These are phyloP conservation scores for Mycena maculata DNA, from an alignment of 768 basidiomycete species.

Conservation along the genomic window DNA sequence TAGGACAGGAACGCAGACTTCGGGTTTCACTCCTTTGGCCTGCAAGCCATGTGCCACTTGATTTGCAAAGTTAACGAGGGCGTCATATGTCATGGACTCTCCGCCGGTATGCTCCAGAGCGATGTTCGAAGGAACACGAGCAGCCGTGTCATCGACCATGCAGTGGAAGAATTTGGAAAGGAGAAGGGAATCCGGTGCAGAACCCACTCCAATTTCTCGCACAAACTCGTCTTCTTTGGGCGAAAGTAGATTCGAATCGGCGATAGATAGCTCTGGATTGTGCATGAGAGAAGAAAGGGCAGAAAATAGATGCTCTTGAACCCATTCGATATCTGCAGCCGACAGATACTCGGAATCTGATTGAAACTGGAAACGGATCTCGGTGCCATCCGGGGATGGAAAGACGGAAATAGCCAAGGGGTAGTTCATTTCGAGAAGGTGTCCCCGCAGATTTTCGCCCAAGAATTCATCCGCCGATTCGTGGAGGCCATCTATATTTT, in stretches of 20 bases:
- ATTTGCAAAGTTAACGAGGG: conserved; percentile 7
- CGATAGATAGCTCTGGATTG: not conserved
- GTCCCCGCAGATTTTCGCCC: not conserved
- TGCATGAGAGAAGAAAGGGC: not conserved
- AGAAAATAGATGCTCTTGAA: conserved; percentile 10
- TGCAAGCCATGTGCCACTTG: conserved; percentile 15
- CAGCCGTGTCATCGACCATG: conserved; percentile 10
- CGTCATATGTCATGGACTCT: conserved; percentile 2
- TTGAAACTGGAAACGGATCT: conserved; percentile 17
- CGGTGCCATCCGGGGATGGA: conserved; percentile 6
- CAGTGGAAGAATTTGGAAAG: not conserved
- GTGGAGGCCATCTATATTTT: conserved; percentile 10
- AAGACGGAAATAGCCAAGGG: conserved; percentile 10
- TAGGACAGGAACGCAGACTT: conserved; percentile 1
- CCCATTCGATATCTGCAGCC: conserved; percentile 1
- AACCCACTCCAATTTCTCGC: not conserved
- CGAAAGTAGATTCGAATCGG: not conserved
- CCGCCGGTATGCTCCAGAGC: conserved; percentile 6
- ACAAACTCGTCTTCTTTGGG: conserved; percentile 5
- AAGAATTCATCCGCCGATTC: not conserved
- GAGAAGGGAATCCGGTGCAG: not conserved
- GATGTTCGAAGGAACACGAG: not conserved
- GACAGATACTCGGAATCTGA: conserved; percentile 7
- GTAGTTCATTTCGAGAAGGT: conserved; percentile 10
- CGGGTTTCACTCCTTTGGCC: not conserved